phyloP scores from a whole-genome alignment of 352 stramenopile species.

The Globisporangium sylvaticum region DNA sequence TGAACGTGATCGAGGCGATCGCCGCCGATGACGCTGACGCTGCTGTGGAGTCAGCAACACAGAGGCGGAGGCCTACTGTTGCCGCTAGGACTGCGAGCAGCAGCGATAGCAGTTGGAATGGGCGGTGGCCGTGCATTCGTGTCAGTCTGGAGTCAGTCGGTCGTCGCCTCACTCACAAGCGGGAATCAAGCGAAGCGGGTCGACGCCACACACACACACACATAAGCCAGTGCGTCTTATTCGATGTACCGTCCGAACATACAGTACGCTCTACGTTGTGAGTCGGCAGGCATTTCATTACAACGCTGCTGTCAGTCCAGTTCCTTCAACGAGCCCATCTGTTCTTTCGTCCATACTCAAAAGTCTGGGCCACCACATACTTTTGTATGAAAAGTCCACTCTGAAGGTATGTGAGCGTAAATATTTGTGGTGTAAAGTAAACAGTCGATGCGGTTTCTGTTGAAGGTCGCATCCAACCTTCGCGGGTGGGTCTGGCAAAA shows the following conservation, averaged over 20 bases:
- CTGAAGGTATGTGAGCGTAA: not conserved
- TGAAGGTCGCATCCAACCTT: not conserved
- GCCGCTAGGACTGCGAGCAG: not conserved
- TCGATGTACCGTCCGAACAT: no score
- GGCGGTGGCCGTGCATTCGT: not conserved
- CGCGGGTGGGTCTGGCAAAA: not conserved
- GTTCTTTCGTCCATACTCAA: not conserved
- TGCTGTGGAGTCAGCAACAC: not conserved
- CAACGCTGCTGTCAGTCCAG: not conserved
- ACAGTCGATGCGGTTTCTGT: not conserved
- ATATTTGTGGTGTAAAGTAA: not conserved
- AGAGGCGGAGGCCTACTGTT: no score
- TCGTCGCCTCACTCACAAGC: not conserved
- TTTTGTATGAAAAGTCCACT: no score
- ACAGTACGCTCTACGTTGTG: no score
- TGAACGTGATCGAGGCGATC: not conserved
- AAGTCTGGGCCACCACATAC: not conserved
- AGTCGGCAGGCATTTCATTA: not conserved
- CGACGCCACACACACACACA: not conserved
- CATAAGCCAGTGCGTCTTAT: no score
- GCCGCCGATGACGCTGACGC: not conserved
- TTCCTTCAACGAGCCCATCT: not conserved
- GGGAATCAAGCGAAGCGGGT: not conserved
- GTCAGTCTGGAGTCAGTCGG: not conserved
- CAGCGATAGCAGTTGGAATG: not conserved